Percentiles rank a stretch among this genome's conserved stretches.
phyloP scores from a whole-genome alignment of 2,329 filamentous ascomycete genomes.

The Arthrinium phaeospermum region DNA sequence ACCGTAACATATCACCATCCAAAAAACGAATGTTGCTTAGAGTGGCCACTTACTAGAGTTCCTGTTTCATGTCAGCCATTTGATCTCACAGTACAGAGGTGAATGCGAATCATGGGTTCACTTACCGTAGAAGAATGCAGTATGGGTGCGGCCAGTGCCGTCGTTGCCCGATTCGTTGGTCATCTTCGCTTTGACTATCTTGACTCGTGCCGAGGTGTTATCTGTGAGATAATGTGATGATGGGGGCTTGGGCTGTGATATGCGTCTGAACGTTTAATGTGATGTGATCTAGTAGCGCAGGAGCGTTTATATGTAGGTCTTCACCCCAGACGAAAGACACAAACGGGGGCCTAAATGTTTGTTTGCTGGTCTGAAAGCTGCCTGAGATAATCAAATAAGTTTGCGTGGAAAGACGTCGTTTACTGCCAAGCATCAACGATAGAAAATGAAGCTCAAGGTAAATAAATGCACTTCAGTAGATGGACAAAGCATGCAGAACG shows the following conservation, averaged over 20 bases:
- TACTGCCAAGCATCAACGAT: background rate
- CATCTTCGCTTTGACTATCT: background rate
- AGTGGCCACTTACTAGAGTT: slow-evolving; percentile 41
- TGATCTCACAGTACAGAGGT: background rate
- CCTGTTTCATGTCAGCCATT: slow-evolving; percentile 40
- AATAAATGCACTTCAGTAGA: background rate
- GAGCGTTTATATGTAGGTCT: background rate
- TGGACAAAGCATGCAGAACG: background rate
- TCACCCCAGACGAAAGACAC: background rate
- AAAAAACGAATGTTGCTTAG: background rate
- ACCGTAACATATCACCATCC: no score
- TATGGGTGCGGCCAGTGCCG: slow-evolving; percentile 37
- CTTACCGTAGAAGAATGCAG: slow-evolving; percentile 65
- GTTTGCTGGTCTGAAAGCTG: background rate
- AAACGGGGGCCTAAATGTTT: background rate
- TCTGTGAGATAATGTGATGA: background rate
- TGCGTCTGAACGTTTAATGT: background rate
- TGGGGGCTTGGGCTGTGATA: background rate
- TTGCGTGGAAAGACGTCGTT: background rate
- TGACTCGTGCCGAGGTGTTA: background rate
- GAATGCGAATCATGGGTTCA: background rate
- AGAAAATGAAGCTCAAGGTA: background rate
- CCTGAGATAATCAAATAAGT: background rate
- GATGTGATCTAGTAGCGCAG: background rate
- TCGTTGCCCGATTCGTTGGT: background rate